Percentiles rank a stretch among this genome's conserved stretches.
Evolutionary conservation across 2,329 filamentous ascomycete species (phyloP).

Genomic region (Biscogniauxia sp.): DNA sequence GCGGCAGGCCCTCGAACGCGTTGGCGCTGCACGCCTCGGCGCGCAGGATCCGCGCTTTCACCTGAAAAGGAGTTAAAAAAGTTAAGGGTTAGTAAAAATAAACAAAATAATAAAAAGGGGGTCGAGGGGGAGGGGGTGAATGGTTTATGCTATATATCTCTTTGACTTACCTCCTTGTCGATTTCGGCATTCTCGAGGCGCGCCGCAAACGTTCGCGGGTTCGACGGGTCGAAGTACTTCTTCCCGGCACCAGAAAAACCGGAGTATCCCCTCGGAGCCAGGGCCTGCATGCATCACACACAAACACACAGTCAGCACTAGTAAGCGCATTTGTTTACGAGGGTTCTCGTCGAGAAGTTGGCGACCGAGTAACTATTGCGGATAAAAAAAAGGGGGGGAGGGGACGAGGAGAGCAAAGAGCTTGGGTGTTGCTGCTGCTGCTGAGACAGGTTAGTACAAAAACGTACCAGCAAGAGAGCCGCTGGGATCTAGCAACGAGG

Average conservation of each 20-base stretch:
- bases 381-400: too few species aligned
- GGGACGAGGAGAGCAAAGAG: too few species aligned
- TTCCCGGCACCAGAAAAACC: constrained; percentile 29
- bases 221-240: constrained; percentile 27
- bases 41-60: constrained; percentile 20
- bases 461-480: constrained; percentile 26
- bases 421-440: too few species aligned
- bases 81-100: too few species aligned
- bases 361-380: too few species aligned
- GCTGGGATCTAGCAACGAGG: constrained; percentile 22
- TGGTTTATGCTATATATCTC: background rate
- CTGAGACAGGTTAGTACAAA: background rate
- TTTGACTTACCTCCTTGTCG: constrained; percentile 26
- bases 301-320: background rate
- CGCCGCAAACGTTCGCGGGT: constrained; percentile 25
- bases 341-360: background rate
- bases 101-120: too few species aligned
- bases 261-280: constrained; percentile 27
- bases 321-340: background rate
- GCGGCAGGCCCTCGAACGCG: constrained; percentile 29
- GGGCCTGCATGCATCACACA: constrained; percentile 14
- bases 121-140: too few species aligned
- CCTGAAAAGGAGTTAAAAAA: constrained; percentile 3
- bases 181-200: constrained; percentile 25
- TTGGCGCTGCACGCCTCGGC: constrained; percentile 29